Conservation (phyloP, 176 grass and related monocot genomes). For the Pontederia paniculata region DNA sequence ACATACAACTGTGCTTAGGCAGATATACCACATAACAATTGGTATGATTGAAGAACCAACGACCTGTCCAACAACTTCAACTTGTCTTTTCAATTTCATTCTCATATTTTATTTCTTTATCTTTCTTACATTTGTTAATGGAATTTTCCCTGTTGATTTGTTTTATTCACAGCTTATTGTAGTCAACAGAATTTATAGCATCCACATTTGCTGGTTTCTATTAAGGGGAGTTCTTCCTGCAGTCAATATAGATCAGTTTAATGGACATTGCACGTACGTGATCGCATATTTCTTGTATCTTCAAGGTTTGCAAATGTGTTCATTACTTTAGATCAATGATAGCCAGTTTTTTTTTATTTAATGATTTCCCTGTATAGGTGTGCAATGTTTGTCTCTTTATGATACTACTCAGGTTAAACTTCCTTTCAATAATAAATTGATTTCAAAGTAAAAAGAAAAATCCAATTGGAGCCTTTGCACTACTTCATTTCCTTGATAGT, state of each 20-base stretch:
- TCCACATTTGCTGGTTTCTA: constrained; percentile 58
- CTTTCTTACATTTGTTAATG: neutral
- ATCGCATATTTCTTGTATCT: constrained; percentile 35
- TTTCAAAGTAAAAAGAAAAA: constrained; percentile 98
- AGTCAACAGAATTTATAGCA: constrained; percentile 91
- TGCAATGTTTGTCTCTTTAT: neutral
- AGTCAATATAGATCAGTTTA: constrained; percentile 76
- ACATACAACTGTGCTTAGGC: constrained; percentile 68
- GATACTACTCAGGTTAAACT: constrained; percentile 52
- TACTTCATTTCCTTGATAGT: constrained; percentile 42
- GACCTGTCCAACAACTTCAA: constrained; percentile 38
- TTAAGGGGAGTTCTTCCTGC: constrained; percentile 48
- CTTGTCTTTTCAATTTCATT: neutral
- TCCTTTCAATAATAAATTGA: constrained; percentile 86
- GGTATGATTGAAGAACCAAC: constrained; percentile 74
- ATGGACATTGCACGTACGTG: constrained; percentile 44
- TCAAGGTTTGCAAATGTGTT: neutral
- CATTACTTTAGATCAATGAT: neutral
- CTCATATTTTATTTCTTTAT: neutral
- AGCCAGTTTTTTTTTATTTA: too few relatives aligned
- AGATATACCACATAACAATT: constrained; percentile 73
- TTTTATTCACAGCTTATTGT: constrained; percentile 59
- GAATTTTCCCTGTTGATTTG: neutral
- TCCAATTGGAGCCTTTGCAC: constrained; percentile 77
- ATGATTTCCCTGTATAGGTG: neutral